Evolutionary conservation across 306 rosid species (phyloP).

Genomic region (Lathyrus tuberosus): DNA sequence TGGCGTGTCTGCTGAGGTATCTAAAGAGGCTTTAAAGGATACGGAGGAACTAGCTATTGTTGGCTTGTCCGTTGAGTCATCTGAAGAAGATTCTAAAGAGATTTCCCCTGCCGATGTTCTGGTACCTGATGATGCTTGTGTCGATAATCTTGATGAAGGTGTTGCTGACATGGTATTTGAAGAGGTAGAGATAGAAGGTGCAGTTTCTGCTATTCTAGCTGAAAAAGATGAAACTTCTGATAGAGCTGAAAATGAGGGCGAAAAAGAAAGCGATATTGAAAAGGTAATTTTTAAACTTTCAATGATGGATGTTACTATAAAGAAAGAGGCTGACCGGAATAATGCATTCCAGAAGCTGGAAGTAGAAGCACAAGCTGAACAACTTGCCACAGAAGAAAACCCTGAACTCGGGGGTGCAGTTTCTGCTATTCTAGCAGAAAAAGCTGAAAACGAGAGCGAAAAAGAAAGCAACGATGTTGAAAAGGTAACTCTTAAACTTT

Average conservation of each 20-base stretch:
- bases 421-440: background rate
- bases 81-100: background rate
- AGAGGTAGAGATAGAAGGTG: background rate
- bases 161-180: background rate
- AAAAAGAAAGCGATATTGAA: constrained; percentile 6
- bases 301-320: background rate
- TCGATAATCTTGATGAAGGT: no score
- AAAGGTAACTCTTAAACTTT: constrained; percentile 3
- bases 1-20: background rate
- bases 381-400: background rate
- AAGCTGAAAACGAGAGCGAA: background rate
- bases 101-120: background rate
- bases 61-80: background rate
- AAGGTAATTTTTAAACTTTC: constrained; percentile 14
- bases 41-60: background rate
- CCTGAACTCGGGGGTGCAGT: background rate
- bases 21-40: constrained; percentile 1
- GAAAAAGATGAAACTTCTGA: constrained; percentile 16
- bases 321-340: background rate
- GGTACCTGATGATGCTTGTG: background rate
- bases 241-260: background rate
- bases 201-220: background rate
- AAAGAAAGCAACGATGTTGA: constrained; percentile 20
- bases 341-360: background rate
- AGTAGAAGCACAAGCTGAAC: background rate